Evolutionary conservation across 495 filamentous ascomycete genomes (phyloP).

Genomic region (Astrothelium macrocarpum): DNA sequence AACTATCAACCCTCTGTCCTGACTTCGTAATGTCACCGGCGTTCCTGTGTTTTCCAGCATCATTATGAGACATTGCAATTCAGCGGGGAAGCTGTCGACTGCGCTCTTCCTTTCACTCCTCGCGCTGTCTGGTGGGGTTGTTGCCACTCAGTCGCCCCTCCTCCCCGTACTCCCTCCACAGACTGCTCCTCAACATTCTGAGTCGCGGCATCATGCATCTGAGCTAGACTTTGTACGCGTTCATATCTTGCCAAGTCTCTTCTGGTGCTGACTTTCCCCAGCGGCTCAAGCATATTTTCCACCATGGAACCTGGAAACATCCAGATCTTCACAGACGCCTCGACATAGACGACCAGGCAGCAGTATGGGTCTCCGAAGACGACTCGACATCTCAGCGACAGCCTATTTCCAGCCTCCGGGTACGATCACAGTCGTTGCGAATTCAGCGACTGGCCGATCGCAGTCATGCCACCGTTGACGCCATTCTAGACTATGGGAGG

Average conservation of each 20-base stretch:
- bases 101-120: conserved; percentile 54
- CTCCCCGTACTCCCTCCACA: conserved; percentile 29
- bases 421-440: conserved; percentile 49
- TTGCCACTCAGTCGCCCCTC: conserved; percentile 35
- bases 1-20: conserved; percentile 16
- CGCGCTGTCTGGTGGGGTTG: conserved; percentile 24
- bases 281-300: conserved; percentile 82
- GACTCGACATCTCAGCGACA: conserved; percentile 20
- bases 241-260: neutral
- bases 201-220: conserved; percentile 23
- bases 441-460: conserved; percentile 80
- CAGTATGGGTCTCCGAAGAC: conserved; percentile 59
- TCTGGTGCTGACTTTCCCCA: conserved; percentile 25
- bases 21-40: neutral
- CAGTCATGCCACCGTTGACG: conserved; percentile 61
- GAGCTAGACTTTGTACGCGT: conserved; percentile 44
- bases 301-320: conserved; percentile 69
- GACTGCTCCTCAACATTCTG: conserved; percentile 33
- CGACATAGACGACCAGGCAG: conserved; percentile 57
- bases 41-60: neutral
- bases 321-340: conserved; percentile 63
- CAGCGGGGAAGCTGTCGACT: conserved; percentile 49
- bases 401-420: conserved; percentile 30
- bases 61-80: conserved; percentile 16
- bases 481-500: conserved; percentile 59